phyloP scores from a whole-genome alignment of 2,329 filamentous ascomycete species.

The Dothideomycetes sp. region DNA sequence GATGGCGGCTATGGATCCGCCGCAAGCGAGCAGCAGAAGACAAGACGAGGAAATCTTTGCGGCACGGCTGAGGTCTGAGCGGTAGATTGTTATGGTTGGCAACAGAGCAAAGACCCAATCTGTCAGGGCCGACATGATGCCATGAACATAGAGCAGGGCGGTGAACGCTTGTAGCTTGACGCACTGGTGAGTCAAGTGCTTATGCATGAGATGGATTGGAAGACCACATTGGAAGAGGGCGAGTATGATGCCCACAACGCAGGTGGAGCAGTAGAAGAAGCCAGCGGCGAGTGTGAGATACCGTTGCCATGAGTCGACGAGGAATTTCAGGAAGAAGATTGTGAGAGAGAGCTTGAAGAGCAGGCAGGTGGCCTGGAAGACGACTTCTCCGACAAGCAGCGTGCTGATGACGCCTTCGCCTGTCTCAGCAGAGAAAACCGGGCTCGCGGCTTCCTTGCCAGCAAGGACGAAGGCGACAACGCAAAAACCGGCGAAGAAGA shows the following conservation, averaged over 20 bases:
- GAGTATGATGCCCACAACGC: background rate
- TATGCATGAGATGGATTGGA: background rate
- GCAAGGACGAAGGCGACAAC: background rate
- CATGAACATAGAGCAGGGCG: background rate
- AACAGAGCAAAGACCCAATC: conserved; percentile 3
- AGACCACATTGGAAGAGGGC: conserved; percentile 1
- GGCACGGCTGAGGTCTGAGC: background rate
- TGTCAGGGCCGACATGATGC: background rate
- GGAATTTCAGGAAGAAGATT: conserved; percentile 2
- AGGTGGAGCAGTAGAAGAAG: conserved; percentile 2
- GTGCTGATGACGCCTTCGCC: background rate
- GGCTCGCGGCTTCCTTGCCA: background rate
- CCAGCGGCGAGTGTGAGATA: background rate
- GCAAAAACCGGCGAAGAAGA: background rate
- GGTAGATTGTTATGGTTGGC: background rate
- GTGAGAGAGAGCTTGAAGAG: conserved; percentile 5
- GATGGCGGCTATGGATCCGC: background rate
- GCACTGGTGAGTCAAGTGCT: background rate
- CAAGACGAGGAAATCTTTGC: conserved; percentile 1
- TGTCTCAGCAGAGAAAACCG: conserved; percentile 1
- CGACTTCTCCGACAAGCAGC: background rate
- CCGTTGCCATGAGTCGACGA: background rate
- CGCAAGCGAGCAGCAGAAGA: conserved; percentile 1
- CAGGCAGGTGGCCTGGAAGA: conserved; percentile 1
- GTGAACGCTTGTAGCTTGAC: background rate